phyloP scores from a whole-genome alignment of 2,329 filamentous ascomycete species.

The Chalara sp. region DNA sequence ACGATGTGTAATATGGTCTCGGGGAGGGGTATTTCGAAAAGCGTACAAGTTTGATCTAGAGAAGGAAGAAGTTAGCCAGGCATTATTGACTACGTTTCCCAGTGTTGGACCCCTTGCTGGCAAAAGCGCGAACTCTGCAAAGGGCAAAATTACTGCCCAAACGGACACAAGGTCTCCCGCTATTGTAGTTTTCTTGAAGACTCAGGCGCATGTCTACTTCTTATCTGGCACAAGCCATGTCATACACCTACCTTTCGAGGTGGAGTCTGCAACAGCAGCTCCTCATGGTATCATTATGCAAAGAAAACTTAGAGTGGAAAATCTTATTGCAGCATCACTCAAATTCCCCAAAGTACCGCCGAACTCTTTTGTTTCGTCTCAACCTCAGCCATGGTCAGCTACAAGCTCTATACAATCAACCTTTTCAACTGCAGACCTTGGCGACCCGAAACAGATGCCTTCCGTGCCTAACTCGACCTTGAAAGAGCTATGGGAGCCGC shows the following conservation, averaged over 20 bases:
- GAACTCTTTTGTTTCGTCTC: constrained; percentile 75
- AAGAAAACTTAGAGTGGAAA: constrained; percentile 57
- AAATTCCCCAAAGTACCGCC: constrained; percentile 60
- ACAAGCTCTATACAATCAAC: constrained; percentile 41
- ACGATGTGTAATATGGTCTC: constrained; percentile 63
- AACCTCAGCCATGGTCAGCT: constrained; percentile 46
- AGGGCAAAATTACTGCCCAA: constrained; percentile 12
- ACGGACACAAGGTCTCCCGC: constrained; percentile 46
- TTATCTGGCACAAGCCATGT: constrained; percentile 82
- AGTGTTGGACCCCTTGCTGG: constrained; percentile 27
- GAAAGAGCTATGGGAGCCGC: constrained; percentile 51
- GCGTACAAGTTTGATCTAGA: constrained; percentile 82
- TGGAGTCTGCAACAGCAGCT: constrained; percentile 78
- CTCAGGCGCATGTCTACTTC: constrained; percentile 90
- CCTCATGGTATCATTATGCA: constrained; percentile 82
- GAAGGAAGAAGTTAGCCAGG: constrained; percentile 79
- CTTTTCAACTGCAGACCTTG: constrained; percentile 52
- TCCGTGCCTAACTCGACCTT: constrained; percentile 46
- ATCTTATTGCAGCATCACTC: constrained; percentile 43
- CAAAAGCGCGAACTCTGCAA: constrained; percentile 3
- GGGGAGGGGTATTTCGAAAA: constrained; percentile 77
- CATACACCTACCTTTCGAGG: constrained; percentile 89
- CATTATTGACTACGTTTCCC: constrained; percentile 75
- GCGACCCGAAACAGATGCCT: constrained; percentile 46
- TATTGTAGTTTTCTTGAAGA: constrained; percentile 84